Percentiles rank a stretch among this genome's conserved stretches.
Conservation (phyloP, 2,329 filamentous ascomycete species). For the Xylariales sp. region DNA sequence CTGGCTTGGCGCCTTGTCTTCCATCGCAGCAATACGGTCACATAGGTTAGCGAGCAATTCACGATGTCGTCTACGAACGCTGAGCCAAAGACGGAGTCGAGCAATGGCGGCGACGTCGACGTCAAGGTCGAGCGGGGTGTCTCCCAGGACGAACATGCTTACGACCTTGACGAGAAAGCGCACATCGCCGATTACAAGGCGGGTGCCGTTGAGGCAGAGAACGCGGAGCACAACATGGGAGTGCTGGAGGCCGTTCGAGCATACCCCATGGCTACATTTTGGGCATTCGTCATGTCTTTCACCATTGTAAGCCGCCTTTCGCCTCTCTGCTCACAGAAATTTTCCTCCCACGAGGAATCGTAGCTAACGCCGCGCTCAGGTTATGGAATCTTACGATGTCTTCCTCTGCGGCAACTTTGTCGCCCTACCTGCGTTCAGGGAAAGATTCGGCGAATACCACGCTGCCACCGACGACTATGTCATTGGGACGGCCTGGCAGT, state of each 20-base stretch:
- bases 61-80: conserved; percentile 26
- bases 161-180: conserved; percentile 52
- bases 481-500: conserved; percentile 68
- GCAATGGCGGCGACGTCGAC: conserved; percentile 8
- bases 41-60: conserved; percentile 14
- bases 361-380: conserved; percentile 54
- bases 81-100: background rate
- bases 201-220: conserved; percentile 69
- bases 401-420: conserved; percentile 71
- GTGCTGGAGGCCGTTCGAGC: conserved; percentile 50
- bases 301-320: conserved; percentile 54
- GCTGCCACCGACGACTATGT: conserved; percentile 44
- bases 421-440: conserved; percentile 60
- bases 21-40: conserved; percentile 14
- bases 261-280: conserved; percentile 53
- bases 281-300: conserved; percentile 55
- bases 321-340: conserved; percentile 31
- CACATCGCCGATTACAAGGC: conserved; percentile 58
- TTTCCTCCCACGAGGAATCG: conserved; percentile 5
- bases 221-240: conserved; percentile 51
- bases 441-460: conserved; percentile 58
- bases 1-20: conserved; percentile 14
- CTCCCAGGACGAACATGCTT: conserved; percentile 23
- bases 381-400: conserved; percentile 73
- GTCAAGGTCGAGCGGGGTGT: conserved; percentile 17